A percentile compares a stretch with the other conserved stretches of the same genome.
phyloP scores from a whole-genome alignment of 306 rosid species.

The Gleditsia sinensis region DNA sequence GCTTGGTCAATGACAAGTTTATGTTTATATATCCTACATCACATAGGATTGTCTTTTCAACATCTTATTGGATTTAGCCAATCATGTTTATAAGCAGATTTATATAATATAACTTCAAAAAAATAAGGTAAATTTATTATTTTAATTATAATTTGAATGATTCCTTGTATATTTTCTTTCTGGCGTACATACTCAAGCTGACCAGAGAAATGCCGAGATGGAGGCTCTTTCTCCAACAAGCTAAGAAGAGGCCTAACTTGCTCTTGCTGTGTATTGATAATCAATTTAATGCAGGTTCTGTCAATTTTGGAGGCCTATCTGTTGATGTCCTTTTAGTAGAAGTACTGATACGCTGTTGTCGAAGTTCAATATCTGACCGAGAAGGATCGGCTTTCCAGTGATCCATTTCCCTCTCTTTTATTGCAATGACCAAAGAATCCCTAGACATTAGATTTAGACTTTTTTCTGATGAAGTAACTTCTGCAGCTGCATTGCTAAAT shows the following conservation, averaged over 20 bases:
- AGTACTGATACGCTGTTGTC: slow-evolving; percentile 65
- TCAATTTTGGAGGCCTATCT: slow-evolving; percentile 67
- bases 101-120: background rate
- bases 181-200: slow-evolving; percentile 96
- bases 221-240: slow-evolving; percentile 95
- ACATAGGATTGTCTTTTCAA: too few relatives aligned
- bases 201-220: slow-evolving; percentile 91
- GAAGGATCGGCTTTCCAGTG: slow-evolving; percentile 72
- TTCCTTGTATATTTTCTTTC: slow-evolving; percentile 19
- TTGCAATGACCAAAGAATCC: slow-evolving; percentile 52
- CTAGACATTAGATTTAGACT: slow-evolving; percentile 47
- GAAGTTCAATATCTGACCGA: slow-evolving; percentile 61
- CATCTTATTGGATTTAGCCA: background rate
- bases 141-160: background rate
- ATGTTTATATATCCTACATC: too few relatives aligned
- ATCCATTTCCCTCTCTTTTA: slow-evolving; percentile 71
- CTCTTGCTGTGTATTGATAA: slow-evolving; percentile 69
- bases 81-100: background rate
- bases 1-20: too few relatives aligned
- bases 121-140: background rate
- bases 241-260: slow-evolving; percentile 98
- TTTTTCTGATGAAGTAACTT: slow-evolving; percentile 58
- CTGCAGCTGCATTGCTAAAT: slow-evolving; percentile 58
- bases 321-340: slow-evolving; percentile 68
- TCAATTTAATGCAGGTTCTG: slow-evolving; percentile 75